These are phyloP conservation scores for Ogataea parapolymorpha DNA, from an alignment of 805 yeast genomes.

Conservation along the genomic window DNA sequence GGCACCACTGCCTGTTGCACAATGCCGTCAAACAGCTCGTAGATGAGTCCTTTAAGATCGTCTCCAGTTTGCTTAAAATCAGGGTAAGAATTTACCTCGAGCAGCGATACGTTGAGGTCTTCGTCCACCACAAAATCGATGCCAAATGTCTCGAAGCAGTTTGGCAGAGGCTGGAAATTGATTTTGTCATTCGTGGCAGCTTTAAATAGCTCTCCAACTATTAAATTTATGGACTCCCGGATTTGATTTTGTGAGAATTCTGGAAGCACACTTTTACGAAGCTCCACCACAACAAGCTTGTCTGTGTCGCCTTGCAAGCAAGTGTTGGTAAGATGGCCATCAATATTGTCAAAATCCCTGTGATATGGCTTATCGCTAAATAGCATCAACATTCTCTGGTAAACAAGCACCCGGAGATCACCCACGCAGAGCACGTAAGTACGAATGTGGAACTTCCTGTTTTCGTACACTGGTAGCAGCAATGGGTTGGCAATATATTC, in stretches of 20 bases:
- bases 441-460: conserved; percentile 85
- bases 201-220: conserved; percentile 66
- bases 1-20: conserved; percentile 50
- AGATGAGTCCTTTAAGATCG: conserved; percentile 61
- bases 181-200: conserved; percentile 86
- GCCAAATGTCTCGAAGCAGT: conserved; percentile 86
- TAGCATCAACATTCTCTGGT: conserved; percentile 72
- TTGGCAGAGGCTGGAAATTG: conserved; percentile 76
- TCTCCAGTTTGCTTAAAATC: conserved; percentile 95
- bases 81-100: conserved; percentile 92
- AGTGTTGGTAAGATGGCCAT: conserved; percentile 89
- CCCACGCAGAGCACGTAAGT: conserved; percentile 78
- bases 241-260: conserved; percentile 39
- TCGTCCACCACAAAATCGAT: conserved; percentile 77
- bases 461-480: conserved; percentile 53
- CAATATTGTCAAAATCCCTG: conserved; percentile 40
- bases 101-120: conserved; percentile 50
- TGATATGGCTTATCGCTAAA: conserved; percentile 63
- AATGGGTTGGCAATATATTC: conserved; percentile 72
- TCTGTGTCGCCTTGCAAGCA: conserved; percentile 62
- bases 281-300: conserved; percentile 53
- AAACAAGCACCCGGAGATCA: conserved; percentile 73
- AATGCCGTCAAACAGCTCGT: conserved; percentile 60
- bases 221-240: conserved; percentile 52
- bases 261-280: conserved; percentile 47